Conservation (phyloP, 2,329 filamentous ascomycete genomes). For the Epicoccum nigrum region DNA sequence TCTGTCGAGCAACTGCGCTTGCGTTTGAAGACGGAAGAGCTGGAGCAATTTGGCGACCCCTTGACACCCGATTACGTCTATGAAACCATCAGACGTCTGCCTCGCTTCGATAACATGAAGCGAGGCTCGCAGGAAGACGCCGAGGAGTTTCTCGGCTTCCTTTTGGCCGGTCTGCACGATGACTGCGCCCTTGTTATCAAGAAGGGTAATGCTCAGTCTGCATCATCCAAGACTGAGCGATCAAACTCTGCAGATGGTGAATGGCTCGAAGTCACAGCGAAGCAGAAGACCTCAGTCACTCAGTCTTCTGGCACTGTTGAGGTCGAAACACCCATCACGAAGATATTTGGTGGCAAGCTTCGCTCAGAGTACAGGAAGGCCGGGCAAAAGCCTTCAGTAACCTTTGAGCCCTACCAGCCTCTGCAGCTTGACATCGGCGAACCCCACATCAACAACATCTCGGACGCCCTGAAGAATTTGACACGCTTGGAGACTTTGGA, state of each 20-base stretch:
- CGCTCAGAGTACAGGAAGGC: conserved; percentile 88
- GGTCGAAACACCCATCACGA: conserved; percentile 82
- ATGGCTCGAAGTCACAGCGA: conserved; percentile 95
- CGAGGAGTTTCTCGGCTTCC: conserved; percentile 92
- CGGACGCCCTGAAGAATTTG: conserved; percentile 85
- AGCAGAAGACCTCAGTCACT: conserved; percentile 85
- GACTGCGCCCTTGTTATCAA: conserved; percentile 84
- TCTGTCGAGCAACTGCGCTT: conserved; percentile 75
- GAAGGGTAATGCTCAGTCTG: conserved; percentile 48
- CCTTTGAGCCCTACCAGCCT: conserved; percentile 90
- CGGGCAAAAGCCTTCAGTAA: conserved; percentile 88
- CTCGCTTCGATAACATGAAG: conserved; percentile 92
- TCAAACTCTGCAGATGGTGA: conserved; percentile 62
- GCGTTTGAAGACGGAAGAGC: conserved; percentile 77
- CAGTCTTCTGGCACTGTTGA: conserved; percentile 79
- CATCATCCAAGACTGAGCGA: conserved; percentile 54
- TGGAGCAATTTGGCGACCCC: conserved; percentile 88
- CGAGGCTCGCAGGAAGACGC: conserved; percentile 97
- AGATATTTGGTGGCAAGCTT: conserved; percentile 91
- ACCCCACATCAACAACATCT: conserved; percentile 83
- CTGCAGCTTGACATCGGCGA: conserved; percentile 93
- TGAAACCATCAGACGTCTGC: conserved; percentile 83
- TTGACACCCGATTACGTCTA: conserved; percentile 96
- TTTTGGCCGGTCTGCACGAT: conserved; percentile 90
- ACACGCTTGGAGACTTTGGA: conserved; percentile 85